These are phyloP conservation scores for Blastomyces percursus DNA, from an alignment of 2,329 filamentous ascomycete genomes.

Conservation along the genomic window DNA sequence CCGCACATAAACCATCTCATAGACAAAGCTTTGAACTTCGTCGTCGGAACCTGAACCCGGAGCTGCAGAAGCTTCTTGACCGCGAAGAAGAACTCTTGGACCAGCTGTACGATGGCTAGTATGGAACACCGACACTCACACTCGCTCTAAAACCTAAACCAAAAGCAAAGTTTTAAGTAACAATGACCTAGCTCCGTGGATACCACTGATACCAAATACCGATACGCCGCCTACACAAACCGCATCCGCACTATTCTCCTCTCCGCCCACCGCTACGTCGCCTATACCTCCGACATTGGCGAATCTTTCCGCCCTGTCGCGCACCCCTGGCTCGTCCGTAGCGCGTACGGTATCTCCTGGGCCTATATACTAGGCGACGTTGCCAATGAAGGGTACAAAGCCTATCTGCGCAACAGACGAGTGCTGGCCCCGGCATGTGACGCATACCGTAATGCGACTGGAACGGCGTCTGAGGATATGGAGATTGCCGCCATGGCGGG, in stretches of 20 bases:
- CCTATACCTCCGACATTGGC: slow-evolving; percentile 92
- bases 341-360: slow-evolving; percentile 88
- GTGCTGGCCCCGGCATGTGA: slow-evolving; percentile 57
- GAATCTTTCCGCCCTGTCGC: slow-evolving; percentile 92
- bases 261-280: slow-evolving; percentile 88
- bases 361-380: slow-evolving; percentile 86
- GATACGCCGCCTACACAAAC: slow-evolving; percentile 86
- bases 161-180: slow-evolving; percentile 4
- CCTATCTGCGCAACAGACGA: slow-evolving; percentile 76
- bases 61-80: slow-evolving; percentile 47
- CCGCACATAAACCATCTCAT: slow-evolving; percentile 32
- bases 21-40: slow-evolving; percentile 20
- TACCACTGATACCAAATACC: slow-evolving; percentile 71
- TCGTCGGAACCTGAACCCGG: slow-evolving; percentile 39
- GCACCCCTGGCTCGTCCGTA: slow-evolving; percentile 67
- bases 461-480: slow-evolving; percentile 3
- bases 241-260: slow-evolving; percentile 77
- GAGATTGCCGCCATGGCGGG: slow-evolving; percentile 6
- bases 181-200: slow-evolving; percentile 49
- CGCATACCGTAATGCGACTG: slow-evolving; percentile 28
- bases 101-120: slow-evolving; percentile 68
- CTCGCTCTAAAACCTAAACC: background rate
- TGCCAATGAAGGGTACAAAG: slow-evolving; percentile 85
- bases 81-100: slow-evolving; percentile 64
- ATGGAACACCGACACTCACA: slow-evolving; percentile 27